phyloP scores from a whole-genome alignment of 768 basidiomycete genomes.

The Phylloporus sp. region DNA sequence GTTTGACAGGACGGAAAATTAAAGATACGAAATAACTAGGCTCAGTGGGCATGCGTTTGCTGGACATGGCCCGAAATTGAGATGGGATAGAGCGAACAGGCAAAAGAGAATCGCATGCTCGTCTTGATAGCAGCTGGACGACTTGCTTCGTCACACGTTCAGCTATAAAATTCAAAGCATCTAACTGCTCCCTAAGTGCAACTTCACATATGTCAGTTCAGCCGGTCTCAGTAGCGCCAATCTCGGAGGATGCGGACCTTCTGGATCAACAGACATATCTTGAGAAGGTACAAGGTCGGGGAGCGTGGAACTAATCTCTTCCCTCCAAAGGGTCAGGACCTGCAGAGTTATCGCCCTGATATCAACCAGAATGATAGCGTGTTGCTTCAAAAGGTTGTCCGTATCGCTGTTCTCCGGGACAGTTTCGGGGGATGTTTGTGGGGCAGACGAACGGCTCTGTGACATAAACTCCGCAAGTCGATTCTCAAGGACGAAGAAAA shows the following conservation, averaged over 20 bases:
- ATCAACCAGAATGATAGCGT: conserved; percentile 64
- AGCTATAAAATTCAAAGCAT: conserved; percentile 45
- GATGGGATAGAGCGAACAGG: conserved; percentile 85
- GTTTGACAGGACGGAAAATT: conserved; percentile 74
- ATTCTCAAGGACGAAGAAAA: not conserved
- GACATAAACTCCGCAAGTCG: conserved; percentile 8
- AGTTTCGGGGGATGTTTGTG: conserved; percentile 44
- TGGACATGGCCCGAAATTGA: conserved; percentile 83
- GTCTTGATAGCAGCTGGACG: conserved; percentile 61
- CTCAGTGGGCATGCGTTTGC: conserved; percentile 64
- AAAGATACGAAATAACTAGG: conserved; percentile 83
- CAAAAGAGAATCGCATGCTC: conserved; percentile 81
- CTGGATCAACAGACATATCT: conserved; percentile 33
- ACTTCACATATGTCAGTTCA: conserved; percentile 32
- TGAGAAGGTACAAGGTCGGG: conserved; percentile 38
- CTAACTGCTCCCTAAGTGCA: conserved; percentile 51
- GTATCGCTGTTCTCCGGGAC: conserved; percentile 49
- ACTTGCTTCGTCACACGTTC: conserved; percentile 60
- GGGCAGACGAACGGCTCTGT: conserved; percentile 48
- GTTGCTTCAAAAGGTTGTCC: conserved; percentile 68
- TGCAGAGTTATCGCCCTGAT: conserved; percentile 52
- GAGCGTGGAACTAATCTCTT: conserved; percentile 59
- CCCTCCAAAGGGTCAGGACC: conserved; percentile 57
- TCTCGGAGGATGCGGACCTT: conserved; percentile 43
- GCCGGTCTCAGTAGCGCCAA: not conserved